A percentile compares a stretch with the other conserved stretches of the same genome.
These are phyloP conservation scores for Angomonas deanei DNA, from an alignment of 208 protist species.

Conservation along the genomic window DNA sequence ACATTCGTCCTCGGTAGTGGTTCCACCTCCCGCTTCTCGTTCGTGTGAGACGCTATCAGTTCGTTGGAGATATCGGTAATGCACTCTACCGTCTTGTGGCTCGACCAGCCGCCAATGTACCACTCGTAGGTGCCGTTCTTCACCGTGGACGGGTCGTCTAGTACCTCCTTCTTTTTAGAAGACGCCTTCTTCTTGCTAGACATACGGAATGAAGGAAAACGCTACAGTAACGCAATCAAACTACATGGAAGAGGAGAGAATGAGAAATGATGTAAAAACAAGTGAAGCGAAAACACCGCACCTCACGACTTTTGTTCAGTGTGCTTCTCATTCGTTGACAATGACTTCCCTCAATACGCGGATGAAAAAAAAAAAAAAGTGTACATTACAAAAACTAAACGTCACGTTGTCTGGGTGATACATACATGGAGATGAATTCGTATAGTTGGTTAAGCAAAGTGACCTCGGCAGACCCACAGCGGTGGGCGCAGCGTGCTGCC, in stretches of 20 bases:
- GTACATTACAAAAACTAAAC: too few species aligned
- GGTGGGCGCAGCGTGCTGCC: slow-evolving; percentile 52
- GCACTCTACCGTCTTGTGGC: slow-evolving; percentile 38
- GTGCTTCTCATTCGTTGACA: too few species aligned
- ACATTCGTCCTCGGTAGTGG: slow-evolving; percentile 57
- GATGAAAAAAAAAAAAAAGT: too few species aligned
- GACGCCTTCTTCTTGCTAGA: slow-evolving; percentile 11
- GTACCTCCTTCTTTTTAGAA: slow-evolving; percentile 53
- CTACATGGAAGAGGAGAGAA: neutral
- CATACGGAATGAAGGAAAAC: neutral
- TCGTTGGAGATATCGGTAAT: slow-evolving; percentile 39
- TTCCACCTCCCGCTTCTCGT: slow-evolving; percentile 35
- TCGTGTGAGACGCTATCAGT: slow-evolving; percentile 45
- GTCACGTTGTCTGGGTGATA: too few species aligned
- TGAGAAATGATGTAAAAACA: neutral
- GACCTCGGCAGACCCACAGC: slow-evolving; percentile 73
- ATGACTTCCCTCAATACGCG: too few species aligned
- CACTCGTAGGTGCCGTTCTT: slow-evolving; percentile 44
- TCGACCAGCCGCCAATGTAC: slow-evolving; percentile 81
- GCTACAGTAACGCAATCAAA: neutral
- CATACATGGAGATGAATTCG: neutral
- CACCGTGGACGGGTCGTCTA: slow-evolving; percentile 56
- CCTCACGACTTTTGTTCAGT: too few species aligned
- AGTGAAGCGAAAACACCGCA: too few species aligned
- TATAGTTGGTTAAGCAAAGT: slow-evolving; percentile 12